Conservation (phyloP, 2,329 filamentous ascomycete genomes). For the Blastomyces emzantsi region DNA sequence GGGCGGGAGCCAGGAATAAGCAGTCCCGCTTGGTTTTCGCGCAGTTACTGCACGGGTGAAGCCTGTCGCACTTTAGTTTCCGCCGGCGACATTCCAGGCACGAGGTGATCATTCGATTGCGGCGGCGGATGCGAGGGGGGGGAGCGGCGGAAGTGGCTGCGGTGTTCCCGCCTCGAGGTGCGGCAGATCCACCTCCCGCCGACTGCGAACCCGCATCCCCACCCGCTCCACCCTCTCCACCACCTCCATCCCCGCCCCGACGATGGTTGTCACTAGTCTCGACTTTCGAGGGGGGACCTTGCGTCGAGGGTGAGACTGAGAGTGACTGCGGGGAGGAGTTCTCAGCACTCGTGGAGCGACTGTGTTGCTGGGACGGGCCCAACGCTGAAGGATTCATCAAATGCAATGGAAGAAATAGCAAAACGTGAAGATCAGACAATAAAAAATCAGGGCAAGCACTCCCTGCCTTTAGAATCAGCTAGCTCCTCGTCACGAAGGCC, state of each 20-base stretch:
- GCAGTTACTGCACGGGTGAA: constrained; percentile 57
- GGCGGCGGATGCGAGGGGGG: constrained; percentile 40
- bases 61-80: constrained; percentile 68
- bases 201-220: not conserved
- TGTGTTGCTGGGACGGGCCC: not conserved
- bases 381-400: not conserved
- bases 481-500: not conserved
- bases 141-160: constrained; percentile 7
- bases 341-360: not conserved
- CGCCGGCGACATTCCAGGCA: constrained; percentile 62
- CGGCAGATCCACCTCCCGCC: not conserved
- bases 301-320: not conserved
- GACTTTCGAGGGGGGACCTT: not conserved
- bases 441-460: not conserved
- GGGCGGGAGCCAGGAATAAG: constrained; percentile 55
- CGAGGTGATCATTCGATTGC: constrained; percentile 61
- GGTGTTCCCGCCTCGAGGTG: not conserved
- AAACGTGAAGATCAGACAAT: not conserved
- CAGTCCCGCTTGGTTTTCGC: constrained; percentile 45
- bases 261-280: not conserved
- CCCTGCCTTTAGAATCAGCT: not conserved
- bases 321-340: not conserved
- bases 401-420: not conserved
- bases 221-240: not conserved
- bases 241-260: too few relatives aligned